Evolutionary conservation across 78 protist genomes (phyloP), one percentile per base, ranked within the genome.

Genomic region (Emiliania huxleyi): DNA sequence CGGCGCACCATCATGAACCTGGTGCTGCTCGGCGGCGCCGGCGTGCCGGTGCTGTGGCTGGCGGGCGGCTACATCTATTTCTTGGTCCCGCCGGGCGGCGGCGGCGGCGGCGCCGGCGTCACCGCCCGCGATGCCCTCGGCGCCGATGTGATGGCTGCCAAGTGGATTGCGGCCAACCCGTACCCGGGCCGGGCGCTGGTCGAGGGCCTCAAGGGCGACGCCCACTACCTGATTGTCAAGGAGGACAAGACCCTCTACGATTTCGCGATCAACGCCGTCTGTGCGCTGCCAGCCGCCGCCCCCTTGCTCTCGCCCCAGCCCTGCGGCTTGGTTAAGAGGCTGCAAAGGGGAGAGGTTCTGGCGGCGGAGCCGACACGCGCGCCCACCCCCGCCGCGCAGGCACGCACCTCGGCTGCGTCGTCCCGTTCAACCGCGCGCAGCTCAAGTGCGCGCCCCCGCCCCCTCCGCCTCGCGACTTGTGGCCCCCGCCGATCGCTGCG

Each of bases 361-460:
- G n/a, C n/a, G n/a, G n/a, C n/a, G n/a, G n/a, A n/a, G n/a, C n/a
- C n/a, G n/a, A n/a, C n/a, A n/a, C n/a, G n/a, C n/a, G n/a, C n/a
- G n/a, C n/a, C n/a, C n/a, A 19, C 15, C 62, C 15, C 15, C 15
- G 8, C 62, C 15, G 62, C 15, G 62, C 62, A 52, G 62, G 62
- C 94, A 92, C 94, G 18, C 94, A 92, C 90, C 56, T 92, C 12
- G 94, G 94, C 69, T 92, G 94, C 91, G 91, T 92, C 33, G 94
- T 92, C 38, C 91, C 94, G 52, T 92, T 90, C 91, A 92, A 92
- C 84, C 35, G 38, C 55, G 52, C 91, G 2, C 38, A 37, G 43
- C 45, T 73, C 69, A 79, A 92, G 90, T n/a, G n/a, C n/a, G n/a
- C n/a, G n/a, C n/a, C n/a, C n/a, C n/a, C n/a, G n/a, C n/a, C n/a